These are phyloP conservation scores for Sarocladiaceae sp. DNA, from an alignment of 2,329 filamentous ascomycete species.

Conservation along the genomic window DNA sequence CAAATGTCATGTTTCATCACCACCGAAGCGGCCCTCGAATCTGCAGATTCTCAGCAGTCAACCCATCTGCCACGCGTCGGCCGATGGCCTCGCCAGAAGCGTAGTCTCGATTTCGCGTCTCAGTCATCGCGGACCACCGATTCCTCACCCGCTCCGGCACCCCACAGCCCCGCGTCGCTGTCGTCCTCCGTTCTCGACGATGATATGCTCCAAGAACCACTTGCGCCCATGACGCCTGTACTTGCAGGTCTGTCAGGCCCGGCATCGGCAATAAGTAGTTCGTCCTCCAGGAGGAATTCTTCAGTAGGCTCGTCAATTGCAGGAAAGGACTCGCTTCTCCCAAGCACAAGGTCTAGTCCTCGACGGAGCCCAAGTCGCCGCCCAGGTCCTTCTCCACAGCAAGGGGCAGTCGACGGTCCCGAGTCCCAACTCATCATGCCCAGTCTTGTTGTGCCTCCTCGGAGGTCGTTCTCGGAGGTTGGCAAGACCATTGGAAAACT, in stretches of 20 bases:
- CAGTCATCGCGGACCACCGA: conserved; percentile 5
- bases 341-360: conserved; percentile 12
- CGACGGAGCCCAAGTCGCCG: conserved; percentile 12
- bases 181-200: conserved; percentile 11
- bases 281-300: conserved; percentile 49
- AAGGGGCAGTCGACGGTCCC: conserved; percentile 16
- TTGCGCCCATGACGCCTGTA: conserved; percentile 23
- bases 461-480: conserved; percentile 83
- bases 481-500: conserved; percentile 81
- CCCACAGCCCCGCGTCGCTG: conserved; percentile 13
- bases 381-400: conserved; percentile 12
- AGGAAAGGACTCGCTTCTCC: neutral
- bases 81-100: conserved; percentile 9
- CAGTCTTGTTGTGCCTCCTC: conserved; percentile 83
- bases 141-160: conserved; percentile 10
- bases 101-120: conserved; percentile 7
- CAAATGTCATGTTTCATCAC: conserved; percentile 31
- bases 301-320: conserved; percentile 36
- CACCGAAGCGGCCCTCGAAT: conserved; percentile 27
- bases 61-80: neutral
- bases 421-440: conserved; percentile 92
- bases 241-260: conserved; percentile 21
- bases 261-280: conserved; percentile 37
- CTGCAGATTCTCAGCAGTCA: conserved; percentile 11
- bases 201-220: conserved; percentile 15